Conservation (phyloP, 495 filamentous ascomycete species). For the Staphylotrichum longicolle region DNA sequence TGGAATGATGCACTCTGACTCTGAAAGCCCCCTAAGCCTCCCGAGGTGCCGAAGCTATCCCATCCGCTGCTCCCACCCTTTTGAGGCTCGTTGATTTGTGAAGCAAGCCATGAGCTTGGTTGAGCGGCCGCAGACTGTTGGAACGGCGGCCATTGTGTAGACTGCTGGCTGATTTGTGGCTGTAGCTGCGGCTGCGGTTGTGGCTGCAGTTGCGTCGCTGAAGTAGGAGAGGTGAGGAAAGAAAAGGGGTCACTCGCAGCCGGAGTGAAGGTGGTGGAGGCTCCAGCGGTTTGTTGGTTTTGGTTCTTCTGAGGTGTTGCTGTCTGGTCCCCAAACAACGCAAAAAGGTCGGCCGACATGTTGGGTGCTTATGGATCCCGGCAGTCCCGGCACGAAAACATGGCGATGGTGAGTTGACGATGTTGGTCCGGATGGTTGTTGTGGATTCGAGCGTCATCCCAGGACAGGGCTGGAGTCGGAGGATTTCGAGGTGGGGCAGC, state of each 20-base stretch:
- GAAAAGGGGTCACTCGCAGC: slow-evolving; percentile 27
- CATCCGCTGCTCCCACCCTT: slow-evolving; percentile 10
- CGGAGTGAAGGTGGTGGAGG: neutral
- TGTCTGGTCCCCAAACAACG: slow-evolving; percentile 58
- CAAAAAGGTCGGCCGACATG: slow-evolving; percentile 76
- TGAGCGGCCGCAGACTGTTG: slow-evolving; percentile 20
- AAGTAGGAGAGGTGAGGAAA: slow-evolving; percentile 15
- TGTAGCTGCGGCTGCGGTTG: too few relatives aligned
- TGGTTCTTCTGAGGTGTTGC: slow-evolving; percentile 29
- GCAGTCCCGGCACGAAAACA: neutral
- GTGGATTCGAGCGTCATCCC: neutral
- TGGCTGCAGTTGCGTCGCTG: slow-evolving; percentile 14
- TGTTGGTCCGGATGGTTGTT: neutral
- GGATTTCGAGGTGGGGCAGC: slow-evolving; percentile 4
- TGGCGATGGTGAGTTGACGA: neutral
- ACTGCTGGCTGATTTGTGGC: slow-evolving; percentile 24
- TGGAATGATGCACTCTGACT: neutral
- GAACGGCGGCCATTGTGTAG: slow-evolving; percentile 24
- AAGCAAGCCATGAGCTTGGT: slow-evolving; percentile 20
- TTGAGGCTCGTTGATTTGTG: slow-evolving; percentile 14
- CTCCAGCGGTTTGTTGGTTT: neutral
- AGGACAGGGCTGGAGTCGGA: slow-evolving; percentile 6
- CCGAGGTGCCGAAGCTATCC: slow-evolving; percentile 25
- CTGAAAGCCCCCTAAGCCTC: slow-evolving; percentile 18
- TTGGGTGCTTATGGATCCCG: slow-evolving; percentile 7